Evolutionary conservation across 257 asterid species (phyloP).

Genomic region (Plantago ovata): DNA sequence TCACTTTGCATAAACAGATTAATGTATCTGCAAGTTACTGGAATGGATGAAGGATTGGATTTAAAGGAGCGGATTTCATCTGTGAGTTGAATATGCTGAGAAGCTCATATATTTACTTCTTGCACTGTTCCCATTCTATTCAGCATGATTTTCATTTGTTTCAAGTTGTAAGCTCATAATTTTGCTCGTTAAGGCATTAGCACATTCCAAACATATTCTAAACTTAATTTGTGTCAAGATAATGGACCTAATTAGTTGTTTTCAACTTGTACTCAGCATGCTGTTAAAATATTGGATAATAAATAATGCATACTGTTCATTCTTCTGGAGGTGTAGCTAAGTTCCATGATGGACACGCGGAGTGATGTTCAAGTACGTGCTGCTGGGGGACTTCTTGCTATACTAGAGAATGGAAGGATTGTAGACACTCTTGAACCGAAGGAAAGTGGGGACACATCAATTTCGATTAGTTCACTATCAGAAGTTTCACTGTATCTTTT

Average conservation of each 20-base stretch:
- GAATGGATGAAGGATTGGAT: slow-evolving; percentile 89
- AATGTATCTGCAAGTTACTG: slow-evolving; percentile 81
- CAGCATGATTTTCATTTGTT: slow-evolving; percentile 1
- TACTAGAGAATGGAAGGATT: slow-evolving; percentile 87
- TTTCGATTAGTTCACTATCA: slow-evolving; percentile 64
- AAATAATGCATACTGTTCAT: slow-evolving; percentile 10
- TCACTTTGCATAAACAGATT: slow-evolving; percentile 44
- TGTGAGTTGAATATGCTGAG: slow-evolving; percentile 50
- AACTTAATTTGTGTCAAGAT: neutral
- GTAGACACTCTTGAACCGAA: slow-evolving; percentile 67
- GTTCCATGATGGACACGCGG: slow-evolving; percentile 89
- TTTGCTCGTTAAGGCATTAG: no score
- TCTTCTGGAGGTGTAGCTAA: slow-evolving; percentile 51
- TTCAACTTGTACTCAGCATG: no score
- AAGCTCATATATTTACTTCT: neutral
- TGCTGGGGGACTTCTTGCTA: slow-evolving; percentile 95
- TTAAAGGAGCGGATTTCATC: slow-evolving; percentile 75
- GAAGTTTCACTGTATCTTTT: slow-evolving; percentile 86
- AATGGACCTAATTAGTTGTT: neutral
- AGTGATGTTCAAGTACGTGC: slow-evolving; percentile 97
- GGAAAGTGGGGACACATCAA: slow-evolving; percentile 68
- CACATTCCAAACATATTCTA: neutral
- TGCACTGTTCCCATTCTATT: neutral
- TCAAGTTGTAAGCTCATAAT: slow-evolving; percentile 1
- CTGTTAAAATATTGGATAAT: slow-evolving; percentile 7